These are phyloP conservation scores for Lentinula sp. DNA, from an alignment of 768 basidiomycete genomes.

Conservation along the genomic window DNA sequence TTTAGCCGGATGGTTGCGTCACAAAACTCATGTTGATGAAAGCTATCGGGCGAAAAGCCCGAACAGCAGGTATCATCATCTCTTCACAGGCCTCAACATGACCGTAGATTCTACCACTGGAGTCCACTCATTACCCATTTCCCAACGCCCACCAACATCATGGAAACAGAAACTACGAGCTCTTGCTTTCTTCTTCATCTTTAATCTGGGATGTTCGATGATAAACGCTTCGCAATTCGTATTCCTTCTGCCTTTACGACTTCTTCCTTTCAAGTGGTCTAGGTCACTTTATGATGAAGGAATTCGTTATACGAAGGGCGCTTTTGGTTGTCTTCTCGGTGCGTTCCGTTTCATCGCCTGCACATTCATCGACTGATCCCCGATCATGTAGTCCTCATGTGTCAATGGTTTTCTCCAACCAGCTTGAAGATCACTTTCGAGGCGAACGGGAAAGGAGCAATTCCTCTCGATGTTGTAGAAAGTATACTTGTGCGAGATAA, in stretches of 20 bases:
- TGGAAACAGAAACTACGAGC: slow-evolving; percentile 48
- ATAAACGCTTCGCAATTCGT: slow-evolving; percentile 71
- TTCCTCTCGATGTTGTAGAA: slow-evolving; percentile 55
- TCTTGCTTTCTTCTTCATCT: slow-evolving; percentile 48
- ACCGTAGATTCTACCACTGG: slow-evolving; percentile 9
- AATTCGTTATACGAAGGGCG: slow-evolving; percentile 76
- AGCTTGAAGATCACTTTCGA: slow-evolving; percentile 70
- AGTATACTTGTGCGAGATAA: slow-evolving; percentile 49
- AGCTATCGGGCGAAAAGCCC: not conserved
- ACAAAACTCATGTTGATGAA: not conserved
- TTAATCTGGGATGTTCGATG: slow-evolving; percentile 60
- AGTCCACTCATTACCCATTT: slow-evolving; percentile 44
- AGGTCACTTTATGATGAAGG: slow-evolving; percentile 58
- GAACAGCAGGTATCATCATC: not conserved
- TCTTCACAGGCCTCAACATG: not conserved
- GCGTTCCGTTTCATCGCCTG: slow-evolving; percentile 19
- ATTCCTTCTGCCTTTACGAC: slow-evolving; percentile 58
- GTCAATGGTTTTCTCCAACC: slow-evolving; percentile 79
- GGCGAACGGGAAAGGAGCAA: slow-evolving; percentile 55
- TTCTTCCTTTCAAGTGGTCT: slow-evolving; percentile 56
- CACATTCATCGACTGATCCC: not conserved
- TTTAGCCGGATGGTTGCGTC: not conserved
- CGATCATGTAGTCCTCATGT: slow-evolving; percentile 56
- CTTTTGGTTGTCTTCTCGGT: slow-evolving; percentile 75
- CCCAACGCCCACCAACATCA: slow-evolving; percentile 42